Conservation (phyloP, 768 basidiomycete species). For the Trametes cinnabarina region DNA sequence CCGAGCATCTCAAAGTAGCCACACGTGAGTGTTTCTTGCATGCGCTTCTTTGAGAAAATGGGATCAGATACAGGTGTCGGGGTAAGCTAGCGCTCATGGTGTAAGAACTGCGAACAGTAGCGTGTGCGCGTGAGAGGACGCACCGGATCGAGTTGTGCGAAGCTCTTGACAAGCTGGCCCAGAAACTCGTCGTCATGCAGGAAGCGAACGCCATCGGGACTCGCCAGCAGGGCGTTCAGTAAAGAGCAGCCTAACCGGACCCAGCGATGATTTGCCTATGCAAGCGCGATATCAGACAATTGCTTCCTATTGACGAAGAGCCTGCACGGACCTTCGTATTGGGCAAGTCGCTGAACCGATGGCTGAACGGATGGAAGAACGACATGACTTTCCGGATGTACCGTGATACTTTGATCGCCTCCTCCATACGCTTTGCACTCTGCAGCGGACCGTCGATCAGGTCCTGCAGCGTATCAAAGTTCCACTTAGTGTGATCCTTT, state of each 20-base stretch:
- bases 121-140: slow-evolving; percentile 23
- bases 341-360: slow-evolving; percentile 82
- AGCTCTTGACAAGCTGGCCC: slow-evolving; percentile 77
- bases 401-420: slow-evolving; percentile 86
- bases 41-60: slow-evolving; percentile 79
- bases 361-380: slow-evolving; percentile 90
- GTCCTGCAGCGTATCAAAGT: slow-evolving; percentile 83
- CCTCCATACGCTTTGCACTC: slow-evolving; percentile 90
- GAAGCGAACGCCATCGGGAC: slow-evolving; percentile 81
- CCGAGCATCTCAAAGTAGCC: slow-evolving; percentile 98
- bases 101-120: not conserved
- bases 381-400: slow-evolving; percentile 89
- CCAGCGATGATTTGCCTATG: slow-evolving; percentile 83
- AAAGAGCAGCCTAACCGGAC: slow-evolving; percentile 81
- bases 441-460: slow-evolving; percentile 89
- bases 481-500: slow-evolving; percentile 91
- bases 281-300: not conserved
- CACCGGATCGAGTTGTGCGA: slow-evolving; percentile 92
- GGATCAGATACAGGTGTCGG: slow-evolving; percentile 71
- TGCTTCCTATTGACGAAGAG: not conserved
- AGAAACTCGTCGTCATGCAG: slow-evolving; percentile 86
- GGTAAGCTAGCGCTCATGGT: slow-evolving; percentile 51
- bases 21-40: slow-evolving; percentile 79
- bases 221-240: slow-evolving; percentile 78
- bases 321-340: slow-evolving; percentile 51